Percentiles rank a stretch among this genome's conserved stretches.
These are phyloP conservation scores for Striga hermonthica DNA, from an alignment of 305 asterid genomes.

Conservation along the genomic window DNA sequence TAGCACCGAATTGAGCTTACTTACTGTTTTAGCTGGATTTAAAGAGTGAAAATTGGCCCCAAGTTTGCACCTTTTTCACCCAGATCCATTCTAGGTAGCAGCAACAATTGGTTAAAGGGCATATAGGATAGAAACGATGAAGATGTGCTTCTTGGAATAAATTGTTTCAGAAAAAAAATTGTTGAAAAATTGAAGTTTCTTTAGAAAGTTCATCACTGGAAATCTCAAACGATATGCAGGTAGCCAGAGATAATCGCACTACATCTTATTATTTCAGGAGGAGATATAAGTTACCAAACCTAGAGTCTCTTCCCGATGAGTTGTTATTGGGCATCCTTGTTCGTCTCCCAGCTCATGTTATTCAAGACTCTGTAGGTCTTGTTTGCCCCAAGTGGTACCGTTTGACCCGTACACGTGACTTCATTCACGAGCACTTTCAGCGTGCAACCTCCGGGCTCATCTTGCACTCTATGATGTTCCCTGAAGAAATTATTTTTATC, in stretches of 20 bases:
- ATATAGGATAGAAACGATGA: too few relatives aligned
- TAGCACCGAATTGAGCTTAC: too few relatives aligned
- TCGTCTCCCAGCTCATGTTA: not conserved
- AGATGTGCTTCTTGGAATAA: too few relatives aligned
- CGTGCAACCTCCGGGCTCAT: not conserved
- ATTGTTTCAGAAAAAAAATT: too few relatives aligned
- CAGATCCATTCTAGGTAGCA: too few relatives aligned
- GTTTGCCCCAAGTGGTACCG: not conserved
- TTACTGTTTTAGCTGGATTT: too few relatives aligned
- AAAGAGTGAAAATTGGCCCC: too few relatives aligned
- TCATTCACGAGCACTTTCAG: not conserved
- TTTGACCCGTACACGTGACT: not conserved
- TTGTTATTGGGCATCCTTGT: not conserved
- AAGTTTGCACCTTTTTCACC: too few relatives aligned
- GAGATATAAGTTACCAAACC: not conserved
- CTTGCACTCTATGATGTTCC: not conserved
- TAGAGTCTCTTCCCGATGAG: not conserved
- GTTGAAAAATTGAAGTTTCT: too few relatives aligned
- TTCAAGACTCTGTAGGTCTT: not conserved
- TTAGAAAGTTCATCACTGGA: too few relatives aligned
- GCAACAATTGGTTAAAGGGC: too few relatives aligned
- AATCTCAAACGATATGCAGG: not conserved
- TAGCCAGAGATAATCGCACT: not conserved
- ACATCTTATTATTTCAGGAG: not conserved
- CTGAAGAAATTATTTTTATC: not conserved